These are phyloP conservation scores for Penicillium sp. DNA, from an alignment of 2,329 filamentous ascomycete genomes.

Conservation along the genomic window DNA sequence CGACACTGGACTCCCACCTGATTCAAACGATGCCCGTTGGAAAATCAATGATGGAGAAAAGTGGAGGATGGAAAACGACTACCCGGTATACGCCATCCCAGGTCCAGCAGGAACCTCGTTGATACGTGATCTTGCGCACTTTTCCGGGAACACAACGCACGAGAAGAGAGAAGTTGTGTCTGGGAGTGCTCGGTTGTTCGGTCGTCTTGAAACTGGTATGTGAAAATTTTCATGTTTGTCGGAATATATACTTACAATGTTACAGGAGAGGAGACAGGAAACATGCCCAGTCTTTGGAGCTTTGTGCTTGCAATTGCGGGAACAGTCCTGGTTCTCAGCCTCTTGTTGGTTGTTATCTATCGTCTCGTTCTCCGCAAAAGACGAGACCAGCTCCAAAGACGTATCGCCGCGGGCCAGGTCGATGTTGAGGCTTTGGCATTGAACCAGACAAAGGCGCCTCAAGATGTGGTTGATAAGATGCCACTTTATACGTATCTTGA, in stretches of 20 bases:
- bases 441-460: slow-evolving; percentile 76
- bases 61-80: slow-evolving; percentile 74
- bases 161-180: slow-evolving; percentile 40
- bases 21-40: slow-evolving; percentile 67
- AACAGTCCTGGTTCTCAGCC: slow-evolving; percentile 72
- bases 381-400: slow-evolving; percentile 65
- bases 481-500: slow-evolving; percentile 74
- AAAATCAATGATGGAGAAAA: slow-evolving; percentile 64
- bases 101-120: slow-evolving; percentile 66
- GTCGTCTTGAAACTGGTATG: slow-evolving; percentile 50
- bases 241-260: slow-evolving; percentile 48
- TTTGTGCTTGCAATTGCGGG: slow-evolving; percentile 77
- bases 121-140: slow-evolving; percentile 70
- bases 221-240: neutral
- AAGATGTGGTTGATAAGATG: slow-evolving; percentile 69
- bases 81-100: slow-evolving; percentile 81
- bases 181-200: slow-evolving; percentile 47
- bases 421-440: slow-evolving; percentile 86
- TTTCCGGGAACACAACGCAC: slow-evolving; percentile 71
- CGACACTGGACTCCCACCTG: slow-evolving; percentile 62
- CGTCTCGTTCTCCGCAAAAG: slow-evolving; percentile 74
- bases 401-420: slow-evolving; percentile 76
- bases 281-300: slow-evolving; percentile 75
- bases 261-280: slow-evolving; percentile 35
- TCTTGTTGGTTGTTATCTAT: slow-evolving; percentile 67